phyloP scores from a whole-genome alignment of 305 asterid species.

The Euphrasia arctica region DNA sequence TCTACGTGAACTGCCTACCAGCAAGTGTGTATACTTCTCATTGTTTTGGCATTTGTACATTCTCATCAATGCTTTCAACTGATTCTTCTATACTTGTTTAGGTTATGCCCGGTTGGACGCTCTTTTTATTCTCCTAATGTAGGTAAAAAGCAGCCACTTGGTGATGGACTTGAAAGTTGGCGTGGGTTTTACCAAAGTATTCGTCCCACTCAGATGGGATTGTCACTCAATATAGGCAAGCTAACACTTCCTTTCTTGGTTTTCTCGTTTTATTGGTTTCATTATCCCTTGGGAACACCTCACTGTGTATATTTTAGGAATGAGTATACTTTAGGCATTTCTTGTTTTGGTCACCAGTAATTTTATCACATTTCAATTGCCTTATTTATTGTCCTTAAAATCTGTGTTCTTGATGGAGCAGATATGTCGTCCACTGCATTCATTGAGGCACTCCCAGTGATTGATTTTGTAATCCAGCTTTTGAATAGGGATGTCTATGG shows the following conservation, averaged over 20 bases:
- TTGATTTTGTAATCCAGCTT: slow-evolving; percentile 63
- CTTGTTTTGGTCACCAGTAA: neutral
- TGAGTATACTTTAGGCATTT: neutral
- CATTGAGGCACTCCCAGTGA: slow-evolving; percentile 76
- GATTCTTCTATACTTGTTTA: slow-evolving; percentile 21
- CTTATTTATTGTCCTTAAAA: neutral
- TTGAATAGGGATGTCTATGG: slow-evolving; percentile 59
- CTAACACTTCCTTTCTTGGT: neutral
- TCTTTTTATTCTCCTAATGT: slow-evolving; percentile 65
- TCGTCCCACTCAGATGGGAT: slow-evolving; percentile 93
- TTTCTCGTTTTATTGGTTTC: neutral
- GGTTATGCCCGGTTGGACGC: slow-evolving; percentile 66
- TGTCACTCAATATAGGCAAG: slow-evolving; percentile 75
- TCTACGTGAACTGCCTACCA: slow-evolving; percentile 68
- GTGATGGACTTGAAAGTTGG: slow-evolving; percentile 91
- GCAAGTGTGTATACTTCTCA: slow-evolving; percentile 24
- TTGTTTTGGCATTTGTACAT: neutral
- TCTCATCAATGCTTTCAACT: neutral
- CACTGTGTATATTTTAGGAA: neutral
- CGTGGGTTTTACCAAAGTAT: slow-evolving; percentile 88
- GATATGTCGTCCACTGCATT: slow-evolving; percentile 94
- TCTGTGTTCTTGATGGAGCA: slow-evolving; percentile 29
- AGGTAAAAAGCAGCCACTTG: slow-evolving; percentile 66
- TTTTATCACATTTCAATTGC: neutral
- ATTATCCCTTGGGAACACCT: neutral